phyloP scores from a whole-genome alignment of 176 grass and related monocot genomes.

The Urochloa ruziziensis region DNA sequence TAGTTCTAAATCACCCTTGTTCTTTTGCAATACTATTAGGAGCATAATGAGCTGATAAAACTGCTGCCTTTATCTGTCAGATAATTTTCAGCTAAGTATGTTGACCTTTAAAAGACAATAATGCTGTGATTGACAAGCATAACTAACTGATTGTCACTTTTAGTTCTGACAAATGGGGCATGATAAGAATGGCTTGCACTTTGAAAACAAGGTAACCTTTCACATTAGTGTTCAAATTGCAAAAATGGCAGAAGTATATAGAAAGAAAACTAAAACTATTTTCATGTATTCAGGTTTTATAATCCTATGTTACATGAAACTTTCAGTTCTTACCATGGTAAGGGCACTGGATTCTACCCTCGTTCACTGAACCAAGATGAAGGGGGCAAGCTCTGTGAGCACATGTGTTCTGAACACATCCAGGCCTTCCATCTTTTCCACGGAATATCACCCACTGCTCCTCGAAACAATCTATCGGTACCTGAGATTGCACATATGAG shows the following conservation, averaged over 20 bases:
- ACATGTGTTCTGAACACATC: conserved; percentile 94
- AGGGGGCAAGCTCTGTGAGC: conserved; percentile 97
- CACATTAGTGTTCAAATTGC: not conserved
- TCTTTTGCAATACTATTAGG: not conserved
- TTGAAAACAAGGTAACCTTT: not conserved
- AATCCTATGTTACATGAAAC: not conserved
- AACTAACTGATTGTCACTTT: not conserved
- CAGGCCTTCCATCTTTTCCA: conserved; percentile 81
- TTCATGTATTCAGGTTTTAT: not conserved
- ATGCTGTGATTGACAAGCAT: not conserved
- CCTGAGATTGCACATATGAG: conserved; percentile 34
- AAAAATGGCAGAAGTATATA: not conserved
- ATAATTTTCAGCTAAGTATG: no score
- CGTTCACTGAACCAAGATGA: conserved; percentile 91
- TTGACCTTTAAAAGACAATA: not conserved
- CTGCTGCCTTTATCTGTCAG: not conserved
- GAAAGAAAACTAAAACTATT: not conserved
- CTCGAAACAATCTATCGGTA: conserved; percentile 96
- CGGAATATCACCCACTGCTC: conserved; percentile 96
- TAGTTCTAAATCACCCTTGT: conserved; percentile 5
- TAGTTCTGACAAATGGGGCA: not conserved
- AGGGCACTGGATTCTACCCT: conserved; percentile 94
- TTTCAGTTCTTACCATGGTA: conserved; percentile 73
- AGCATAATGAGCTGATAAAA: not conserved
- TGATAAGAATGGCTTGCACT: not conserved